Conservation (phyloP, 352 stramenopile genomes). For the Phytophthora pluvialis region DNA sequence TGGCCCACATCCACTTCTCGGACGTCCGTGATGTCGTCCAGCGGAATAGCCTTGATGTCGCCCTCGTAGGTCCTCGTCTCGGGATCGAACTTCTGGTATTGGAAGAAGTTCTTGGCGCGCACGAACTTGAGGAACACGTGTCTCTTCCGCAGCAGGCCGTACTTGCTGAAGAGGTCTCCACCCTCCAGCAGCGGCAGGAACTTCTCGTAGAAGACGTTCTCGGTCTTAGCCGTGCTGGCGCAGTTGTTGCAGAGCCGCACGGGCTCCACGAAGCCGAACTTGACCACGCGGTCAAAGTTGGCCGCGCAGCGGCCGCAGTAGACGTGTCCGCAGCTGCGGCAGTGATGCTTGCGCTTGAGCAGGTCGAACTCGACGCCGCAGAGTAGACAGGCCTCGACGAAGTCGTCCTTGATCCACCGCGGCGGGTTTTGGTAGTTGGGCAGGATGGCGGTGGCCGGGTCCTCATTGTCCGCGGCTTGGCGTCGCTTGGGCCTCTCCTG, state of each 20-base stretch:
- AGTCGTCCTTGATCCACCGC: constrained; percentile 65
- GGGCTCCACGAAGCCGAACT: constrained; percentile 67
- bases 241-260: constrained; percentile 65
- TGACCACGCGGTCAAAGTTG: constrained; percentile 64
- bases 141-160: constrained; percentile 67
- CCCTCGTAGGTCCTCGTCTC: constrained; percentile 53
- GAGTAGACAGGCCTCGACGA: constrained; percentile 54
- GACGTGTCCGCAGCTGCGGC: constrained; percentile 61
- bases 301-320: constrained; percentile 58
- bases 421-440: constrained; percentile 56
- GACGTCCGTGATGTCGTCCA: constrained; percentile 68
- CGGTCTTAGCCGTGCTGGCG: constrained; percentile 40
- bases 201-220: constrained; percentile 77
- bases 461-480: constrained; percentile 10
- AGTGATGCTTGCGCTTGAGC: constrained; percentile 76
- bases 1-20: constrained; percentile 51
- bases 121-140: constrained; percentile 64
- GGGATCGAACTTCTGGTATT: constrained; percentile 75
- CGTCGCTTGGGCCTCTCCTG: constrained; percentile 32
- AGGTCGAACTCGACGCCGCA: constrained; percentile 65
- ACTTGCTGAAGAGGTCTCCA: constrained; percentile 74
- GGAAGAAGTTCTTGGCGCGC: constrained; percentile 65
- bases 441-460: constrained; percentile 29
- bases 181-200: constrained; percentile 64
- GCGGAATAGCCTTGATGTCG: constrained; percentile 68